A percentile compares a stretch with the other conserved stretches of the same genome.
These are phyloP conservation scores for Artemisia tridentata DNA, from an alignment of 129 eudicot genomes.

Conservation along the genomic window DNA sequence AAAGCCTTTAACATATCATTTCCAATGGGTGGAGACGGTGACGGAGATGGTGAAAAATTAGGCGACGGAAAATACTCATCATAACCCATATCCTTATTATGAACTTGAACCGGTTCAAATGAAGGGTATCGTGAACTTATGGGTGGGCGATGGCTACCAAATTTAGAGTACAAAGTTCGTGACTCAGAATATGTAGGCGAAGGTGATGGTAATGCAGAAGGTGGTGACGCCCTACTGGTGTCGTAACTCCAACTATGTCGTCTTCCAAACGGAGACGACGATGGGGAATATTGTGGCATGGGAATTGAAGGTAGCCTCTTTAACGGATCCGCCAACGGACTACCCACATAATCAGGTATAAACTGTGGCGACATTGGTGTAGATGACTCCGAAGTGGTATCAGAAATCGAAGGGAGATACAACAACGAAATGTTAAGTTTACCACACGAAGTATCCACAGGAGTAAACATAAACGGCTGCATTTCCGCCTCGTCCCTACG, in stretches of 20 bases:
- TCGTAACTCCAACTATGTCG: slow-evolving; percentile 95
- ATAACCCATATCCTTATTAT: slow-evolving; percentile 40
- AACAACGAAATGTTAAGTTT: slow-evolving; percentile 71
- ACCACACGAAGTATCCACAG: slow-evolving; percentile 84
- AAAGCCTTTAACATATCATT: slow-evolving; percentile 45
- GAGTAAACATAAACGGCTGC: slow-evolving; percentile 69
- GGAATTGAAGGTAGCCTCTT: slow-evolving; percentile 67
- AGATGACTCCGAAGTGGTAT: slow-evolving; percentile 67
- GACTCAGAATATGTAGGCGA: slow-evolving; percentile 82
- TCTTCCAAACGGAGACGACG: slow-evolving; percentile 63
- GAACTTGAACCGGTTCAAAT: slow-evolving; percentile 46
- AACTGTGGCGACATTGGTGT: slow-evolving; percentile 78
- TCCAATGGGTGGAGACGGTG: slow-evolving; percentile 82
- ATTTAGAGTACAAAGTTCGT: slow-evolving; percentile 47
- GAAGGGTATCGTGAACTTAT: slow-evolving; percentile 45
- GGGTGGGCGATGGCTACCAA: slow-evolving; percentile 51
- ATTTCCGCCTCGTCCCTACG: slow-evolving; percentile 72
- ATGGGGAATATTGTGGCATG: slow-evolving; percentile 49
- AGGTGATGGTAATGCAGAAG: slow-evolving; percentile 62
- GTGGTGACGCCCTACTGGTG: slow-evolving; percentile 50
- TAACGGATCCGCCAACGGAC: slow-evolving; percentile 79
- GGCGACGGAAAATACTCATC: slow-evolving; percentile 78
- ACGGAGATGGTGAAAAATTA: slow-evolving; percentile 60
- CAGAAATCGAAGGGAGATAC: slow-evolving; percentile 54
- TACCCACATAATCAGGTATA: slow-evolving; percentile 87